phyloP scores from a whole-genome alignment of 225 moss, liverwort and hornwort genomes.

The Pseudoscleropodium purum region DNA sequence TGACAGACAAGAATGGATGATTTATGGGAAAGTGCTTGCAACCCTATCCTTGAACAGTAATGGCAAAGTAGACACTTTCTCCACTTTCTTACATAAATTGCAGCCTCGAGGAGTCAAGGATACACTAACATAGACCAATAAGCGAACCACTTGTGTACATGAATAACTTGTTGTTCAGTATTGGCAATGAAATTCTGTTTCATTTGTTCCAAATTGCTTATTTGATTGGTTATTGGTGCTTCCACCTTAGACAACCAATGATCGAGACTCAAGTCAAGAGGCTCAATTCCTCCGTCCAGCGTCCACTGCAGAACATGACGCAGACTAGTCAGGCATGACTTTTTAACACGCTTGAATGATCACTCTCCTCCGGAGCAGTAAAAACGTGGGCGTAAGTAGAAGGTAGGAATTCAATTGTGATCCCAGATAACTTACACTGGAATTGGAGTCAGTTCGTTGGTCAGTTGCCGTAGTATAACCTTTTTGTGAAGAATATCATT shows the following conservation, averaged over 20 bases:
- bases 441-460: background rate
- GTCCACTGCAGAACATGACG: background rate
- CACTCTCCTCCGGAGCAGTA: background rate
- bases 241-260: too few species aligned
- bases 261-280: background rate
- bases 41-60: background rate
- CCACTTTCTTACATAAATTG: background rate
- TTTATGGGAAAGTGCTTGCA: background rate
- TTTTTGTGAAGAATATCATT: background rate
- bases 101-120: background rate
- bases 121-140: too few species aligned
- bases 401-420: background rate
- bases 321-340: background rate
- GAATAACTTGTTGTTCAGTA: too few species aligned
- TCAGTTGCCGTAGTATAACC: background rate
- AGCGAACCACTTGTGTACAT: too few species aligned
- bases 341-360: background rate
- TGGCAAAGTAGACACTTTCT: background rate
- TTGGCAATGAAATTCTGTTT: too few species aligned
- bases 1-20: background rate
- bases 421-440: background rate
- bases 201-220: too few species aligned
- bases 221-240: too few species aligned
- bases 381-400: background rate
- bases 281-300: background rate